Percentiles rank a stretch among this genome's conserved stretches.
Conservation (phyloP, 768 basidiomycete species). For the Paxillus involutus region DNA sequence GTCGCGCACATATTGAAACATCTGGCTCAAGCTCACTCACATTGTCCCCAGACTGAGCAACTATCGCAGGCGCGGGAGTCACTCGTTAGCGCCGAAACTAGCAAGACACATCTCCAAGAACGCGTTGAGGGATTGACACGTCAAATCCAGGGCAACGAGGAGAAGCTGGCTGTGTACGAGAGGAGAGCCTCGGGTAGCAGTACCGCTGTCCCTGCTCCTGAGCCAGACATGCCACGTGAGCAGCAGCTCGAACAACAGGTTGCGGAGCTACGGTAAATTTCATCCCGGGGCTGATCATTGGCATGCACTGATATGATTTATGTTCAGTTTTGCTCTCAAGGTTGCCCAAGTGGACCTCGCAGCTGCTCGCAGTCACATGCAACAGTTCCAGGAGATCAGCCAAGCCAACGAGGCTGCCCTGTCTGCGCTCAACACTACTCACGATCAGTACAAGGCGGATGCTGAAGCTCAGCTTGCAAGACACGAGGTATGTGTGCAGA, state of each 20-base stretch:
- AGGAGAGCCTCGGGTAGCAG: constrained; percentile 45
- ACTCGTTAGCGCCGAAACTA: constrained; percentile 72
- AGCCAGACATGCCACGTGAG: constrained; percentile 59
- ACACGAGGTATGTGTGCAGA: constrained; percentile 53
- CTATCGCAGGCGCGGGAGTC: constrained; percentile 67
- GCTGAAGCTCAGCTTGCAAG: constrained; percentile 68
- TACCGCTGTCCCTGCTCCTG: constrained; percentile 33
- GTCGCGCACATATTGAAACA: constrained; percentile 20
- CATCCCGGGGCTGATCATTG: neutral
- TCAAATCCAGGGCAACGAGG: constrained; percentile 73
- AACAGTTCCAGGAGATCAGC: constrained; percentile 86
- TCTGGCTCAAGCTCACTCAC: constrained; percentile 8
- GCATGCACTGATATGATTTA: neutral
- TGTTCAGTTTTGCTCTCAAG: constrained; percentile 66
- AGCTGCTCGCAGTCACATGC: constrained; percentile 66
- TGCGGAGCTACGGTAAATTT: constrained; percentile 73
- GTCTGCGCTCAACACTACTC: constrained; percentile 63
- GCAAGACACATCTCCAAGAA: constrained; percentile 76
- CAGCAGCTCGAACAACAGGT: constrained; percentile 83
- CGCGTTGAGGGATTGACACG: constrained; percentile 45
- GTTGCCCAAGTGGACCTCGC: constrained; percentile 76
- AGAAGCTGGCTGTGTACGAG: constrained; percentile 88
- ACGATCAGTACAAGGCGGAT: constrained; percentile 76
- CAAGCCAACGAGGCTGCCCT: constrained; percentile 80
- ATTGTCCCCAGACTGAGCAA: constrained; percentile 51